Conservation (phyloP, 768 basidiomycete species). For the Amanita rubescens region DNA sequence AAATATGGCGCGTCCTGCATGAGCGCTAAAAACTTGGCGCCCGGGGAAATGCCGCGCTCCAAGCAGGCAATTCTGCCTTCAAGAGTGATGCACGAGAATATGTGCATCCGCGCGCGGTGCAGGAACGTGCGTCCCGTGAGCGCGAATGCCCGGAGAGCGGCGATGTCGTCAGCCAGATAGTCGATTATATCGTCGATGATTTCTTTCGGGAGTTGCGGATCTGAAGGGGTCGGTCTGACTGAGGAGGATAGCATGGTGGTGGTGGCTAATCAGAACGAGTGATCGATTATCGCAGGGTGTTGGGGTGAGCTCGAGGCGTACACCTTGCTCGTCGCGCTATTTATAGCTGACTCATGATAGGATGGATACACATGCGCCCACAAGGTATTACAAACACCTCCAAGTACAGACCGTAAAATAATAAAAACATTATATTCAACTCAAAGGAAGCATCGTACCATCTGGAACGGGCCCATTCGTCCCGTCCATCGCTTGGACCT, state of each 20-base stretch:
- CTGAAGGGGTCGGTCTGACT: neutral
- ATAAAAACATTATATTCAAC: neutral
- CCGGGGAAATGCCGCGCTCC: no score
- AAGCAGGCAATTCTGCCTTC: neutral
- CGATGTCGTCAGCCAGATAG: neutral
- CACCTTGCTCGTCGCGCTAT: no score
- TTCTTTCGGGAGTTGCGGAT: neutral
- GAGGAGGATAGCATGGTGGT: neutral
- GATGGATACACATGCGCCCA: neutral
- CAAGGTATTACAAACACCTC: neutral
- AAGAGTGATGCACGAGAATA: neutral
- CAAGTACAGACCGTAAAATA: neutral
- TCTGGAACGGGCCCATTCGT: constrained; percentile 50
- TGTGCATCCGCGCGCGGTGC: neutral
- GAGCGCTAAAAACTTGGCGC: no score
- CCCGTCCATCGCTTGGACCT: constrained; percentile 36
- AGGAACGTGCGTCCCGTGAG: neutral
- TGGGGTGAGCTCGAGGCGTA: no score
- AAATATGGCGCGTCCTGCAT: no score
- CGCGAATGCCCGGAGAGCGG: neutral
- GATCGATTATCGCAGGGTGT: no score
- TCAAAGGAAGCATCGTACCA: constrained; percentile 20
- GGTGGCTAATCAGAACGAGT: neutral
- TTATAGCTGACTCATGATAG: no score
- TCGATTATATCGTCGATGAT: neutral